Base-by-base conservation (phyloP, 495 filamentous ascomycete species). In the Echria macrotheca region DNA sequence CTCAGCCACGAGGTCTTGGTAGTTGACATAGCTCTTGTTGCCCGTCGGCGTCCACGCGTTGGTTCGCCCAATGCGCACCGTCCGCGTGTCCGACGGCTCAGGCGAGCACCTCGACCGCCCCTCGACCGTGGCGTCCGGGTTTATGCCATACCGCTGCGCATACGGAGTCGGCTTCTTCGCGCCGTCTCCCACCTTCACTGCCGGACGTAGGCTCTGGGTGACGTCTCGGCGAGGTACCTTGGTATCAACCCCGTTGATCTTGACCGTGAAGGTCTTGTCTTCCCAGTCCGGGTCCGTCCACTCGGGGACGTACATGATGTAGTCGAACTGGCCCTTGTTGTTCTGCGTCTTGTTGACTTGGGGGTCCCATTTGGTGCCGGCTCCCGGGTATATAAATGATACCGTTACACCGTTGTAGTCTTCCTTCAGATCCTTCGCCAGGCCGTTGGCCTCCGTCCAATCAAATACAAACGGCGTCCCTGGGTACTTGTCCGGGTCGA, bases 21-120 rank as follows among this genome's bases (percentile, higher is more conserved):
- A 21, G n/a, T 39, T 35, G 19, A 57, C 26, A 14, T 49, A 43
- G 25, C 18, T 21, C 24, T 57, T 50, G 33, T 24, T 8, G 4
- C 49, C 43, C 10, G 39, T 46, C 2, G 9, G 1, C 4, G 45
- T 53, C 15, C 31, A 17, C 47, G 36, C 17, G 1, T 1, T 9
- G 25, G 17, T 14, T 3, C 48, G 38, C 8, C n/a, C 18, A n/a
- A 51, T 31, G 28, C 28, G 28, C n/a, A n/a, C 25, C n/a, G 14
- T 35, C 2, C 65, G 60, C 18, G 57, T 65, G 1, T 28, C 8
- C 7, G 67, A 56, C 8, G 44, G 25, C 14, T 54, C 54, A 2
- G 68, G 68, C 7, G 66, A 69, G 25, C 64, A 49, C 35, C 61
- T 58, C 10, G 66, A 69, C 6, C 68, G 63, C 14, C 63, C 66